A percentile compares a stretch with the other conserved stretches of the same genome.
Evolutionary conservation across 306 rosid species (phyloP).

Genomic region (Lablab purpureus): DNA sequence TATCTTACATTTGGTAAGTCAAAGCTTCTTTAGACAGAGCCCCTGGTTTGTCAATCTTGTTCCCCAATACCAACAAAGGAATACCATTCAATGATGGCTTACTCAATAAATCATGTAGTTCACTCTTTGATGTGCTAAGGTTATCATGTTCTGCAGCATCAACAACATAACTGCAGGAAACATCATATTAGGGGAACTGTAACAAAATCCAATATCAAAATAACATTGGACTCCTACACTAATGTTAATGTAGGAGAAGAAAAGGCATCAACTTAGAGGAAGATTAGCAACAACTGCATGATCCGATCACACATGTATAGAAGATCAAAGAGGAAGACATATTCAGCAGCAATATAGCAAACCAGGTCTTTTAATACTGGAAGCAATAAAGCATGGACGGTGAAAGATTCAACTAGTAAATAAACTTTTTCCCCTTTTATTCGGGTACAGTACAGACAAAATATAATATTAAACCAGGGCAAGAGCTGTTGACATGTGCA

Average conservation of each 20-base stretch:
- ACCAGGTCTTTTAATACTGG: slow-evolving; percentile 25
- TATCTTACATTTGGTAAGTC: slow-evolving; percentile 80
- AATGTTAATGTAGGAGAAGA: slow-evolving; percentile 18
- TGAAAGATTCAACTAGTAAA: slow-evolving; percentile 3
- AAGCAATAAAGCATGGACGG: slow-evolving; percentile 21
- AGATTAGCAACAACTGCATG: slow-evolving; percentile 1
- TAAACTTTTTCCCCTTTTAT: background rate
- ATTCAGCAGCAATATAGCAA: slow-evolving; percentile 31
- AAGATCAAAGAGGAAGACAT: slow-evolving; percentile 24
- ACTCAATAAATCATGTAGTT: slow-evolving; percentile 86
- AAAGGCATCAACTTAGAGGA: slow-evolving; percentile 4
- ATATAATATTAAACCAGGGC: background rate
- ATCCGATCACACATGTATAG: slow-evolving; percentile 24
- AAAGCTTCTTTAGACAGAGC: slow-evolving; percentile 80
- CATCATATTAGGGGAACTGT: slow-evolving; percentile 36
- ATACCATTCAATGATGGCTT: slow-evolving; percentile 82
- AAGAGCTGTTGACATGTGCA: slow-evolving; percentile 11
- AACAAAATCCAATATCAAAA: background rate
- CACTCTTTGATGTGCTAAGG: slow-evolving; percentile 72
- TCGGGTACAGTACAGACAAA: slow-evolving; percentile 8
- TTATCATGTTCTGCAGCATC: slow-evolving; percentile 94
- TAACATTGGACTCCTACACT: background rate
- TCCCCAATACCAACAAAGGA: slow-evolving; percentile 86
- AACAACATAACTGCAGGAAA: slow-evolving; percentile 79
- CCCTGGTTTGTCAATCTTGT: slow-evolving; percentile 85